Conservation (phyloP, 495 filamentous ascomycete species). For the Cudoniella acicularis region DNA sequence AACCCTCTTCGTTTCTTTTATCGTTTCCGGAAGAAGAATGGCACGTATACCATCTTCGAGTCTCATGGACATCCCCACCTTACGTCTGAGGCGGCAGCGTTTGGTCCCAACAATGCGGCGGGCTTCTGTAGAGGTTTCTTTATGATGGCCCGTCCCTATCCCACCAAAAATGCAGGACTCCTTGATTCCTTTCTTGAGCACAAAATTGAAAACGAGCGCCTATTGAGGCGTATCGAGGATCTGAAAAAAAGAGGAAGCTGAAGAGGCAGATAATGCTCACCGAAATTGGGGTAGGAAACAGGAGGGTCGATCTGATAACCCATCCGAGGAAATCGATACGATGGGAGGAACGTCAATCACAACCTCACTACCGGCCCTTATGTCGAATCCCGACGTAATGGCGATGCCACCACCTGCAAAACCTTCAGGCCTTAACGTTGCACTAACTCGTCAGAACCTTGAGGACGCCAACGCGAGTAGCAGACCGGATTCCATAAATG, state of each 20-base stretch:
- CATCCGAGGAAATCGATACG: conserved; percentile 42
- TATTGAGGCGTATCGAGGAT: conserved; percentile 79
- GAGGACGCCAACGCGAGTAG: conserved; percentile 70
- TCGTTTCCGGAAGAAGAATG: conserved; percentile 74
- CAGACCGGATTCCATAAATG: conserved; percentile 67
- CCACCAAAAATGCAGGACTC: conserved; percentile 76
- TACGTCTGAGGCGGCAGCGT: conserved; percentile 59
- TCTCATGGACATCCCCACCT: conserved; percentile 90
- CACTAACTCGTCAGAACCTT: conserved; percentile 72
- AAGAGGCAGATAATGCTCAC: conserved; percentile 59
- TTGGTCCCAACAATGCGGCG: conserved; percentile 57
- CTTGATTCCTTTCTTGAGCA: conserved; percentile 95
- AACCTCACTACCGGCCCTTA: conserved; percentile 16
- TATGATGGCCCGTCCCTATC: conserved; percentile 90
- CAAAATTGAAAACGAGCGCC: conserved; percentile 93
- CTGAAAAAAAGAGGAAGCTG: conserved; percentile 80
- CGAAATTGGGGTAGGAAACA: conserved; percentile 48
- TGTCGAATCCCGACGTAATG: conserved; percentile 27
- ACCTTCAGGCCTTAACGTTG: conserved; percentile 54
- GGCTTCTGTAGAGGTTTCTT: conserved; percentile 86
- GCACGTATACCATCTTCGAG: conserved; percentile 76
- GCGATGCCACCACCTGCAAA: conserved; percentile 71
- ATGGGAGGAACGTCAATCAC: conserved; percentile 21
- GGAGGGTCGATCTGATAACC: conserved; percentile 50
- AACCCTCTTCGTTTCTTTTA: conserved; percentile 84